Conservation (phyloP, 768 basidiomycete genomes). For the Lactarius evosmus region DNA sequence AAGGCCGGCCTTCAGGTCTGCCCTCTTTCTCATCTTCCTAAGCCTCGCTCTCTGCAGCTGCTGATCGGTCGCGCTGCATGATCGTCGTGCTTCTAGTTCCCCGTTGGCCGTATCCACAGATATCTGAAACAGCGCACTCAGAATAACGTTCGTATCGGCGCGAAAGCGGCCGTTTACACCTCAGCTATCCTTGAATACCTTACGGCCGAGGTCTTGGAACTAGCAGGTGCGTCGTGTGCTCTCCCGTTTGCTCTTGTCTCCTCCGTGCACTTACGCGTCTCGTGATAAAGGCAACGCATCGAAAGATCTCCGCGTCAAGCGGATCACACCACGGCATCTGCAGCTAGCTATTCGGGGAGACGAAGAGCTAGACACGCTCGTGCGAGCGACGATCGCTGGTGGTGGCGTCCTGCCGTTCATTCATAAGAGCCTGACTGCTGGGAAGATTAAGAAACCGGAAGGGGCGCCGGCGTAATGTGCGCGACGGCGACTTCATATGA, state of each 20-base stretch:
- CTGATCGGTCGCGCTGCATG: not conserved
- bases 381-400: not conserved
- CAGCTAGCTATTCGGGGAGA: not conserved
- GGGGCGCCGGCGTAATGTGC: not conserved
- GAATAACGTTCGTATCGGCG: constrained; percentile 91
- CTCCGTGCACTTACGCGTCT: not conserved
- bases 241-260: not conserved
- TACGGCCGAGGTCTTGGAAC: not conserved
- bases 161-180: constrained; percentile 95
- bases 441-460: not conserved
- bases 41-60: not conserved
- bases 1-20: constrained; percentile 19
- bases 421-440: not conserved
- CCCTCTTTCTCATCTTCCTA: not conserved
- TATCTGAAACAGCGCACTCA: constrained; percentile 89
- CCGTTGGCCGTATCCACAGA: constrained; percentile 96
- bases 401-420: not conserved
- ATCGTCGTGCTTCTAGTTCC: constrained; percentile 55
- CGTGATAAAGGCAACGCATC: constrained; percentile 78
- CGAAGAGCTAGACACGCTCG: not conserved
- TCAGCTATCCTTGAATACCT: constrained; percentile 65
- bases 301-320: constrained; percentile 91
- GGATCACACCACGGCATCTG: not conserved
- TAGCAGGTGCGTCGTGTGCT: not conserved
- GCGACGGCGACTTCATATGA: too few relatives aligned